Evolutionary conservation across 148 eudicot genomes (phyloP).

Genomic region (Agrostemma githago): DNA sequence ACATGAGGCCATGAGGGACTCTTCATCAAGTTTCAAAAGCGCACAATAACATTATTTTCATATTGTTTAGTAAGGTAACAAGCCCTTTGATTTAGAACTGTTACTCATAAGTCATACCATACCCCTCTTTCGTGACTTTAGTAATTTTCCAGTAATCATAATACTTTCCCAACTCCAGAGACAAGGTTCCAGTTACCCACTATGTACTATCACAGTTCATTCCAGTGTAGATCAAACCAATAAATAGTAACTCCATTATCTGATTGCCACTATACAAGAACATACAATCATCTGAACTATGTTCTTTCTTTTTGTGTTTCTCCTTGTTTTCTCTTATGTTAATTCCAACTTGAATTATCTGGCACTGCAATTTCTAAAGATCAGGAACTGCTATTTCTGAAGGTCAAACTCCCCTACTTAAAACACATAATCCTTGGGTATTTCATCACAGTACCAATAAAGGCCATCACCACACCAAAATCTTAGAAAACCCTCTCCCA

Average conservation of each 20-base stretch:
- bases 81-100: neutral
- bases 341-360: neutral
- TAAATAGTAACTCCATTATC: neutral
- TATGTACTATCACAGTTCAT: neutral
- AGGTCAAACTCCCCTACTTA: neutral
- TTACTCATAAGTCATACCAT: too few species aligned
- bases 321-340: neutral
- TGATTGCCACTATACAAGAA: neutral
- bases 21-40: neutral
- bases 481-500: too few species aligned
- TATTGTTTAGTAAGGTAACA: neutral
- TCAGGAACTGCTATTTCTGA: neutral
- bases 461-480: neutral
- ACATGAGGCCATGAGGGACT: neutral
- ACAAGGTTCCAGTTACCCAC: neutral
- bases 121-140: neutral
- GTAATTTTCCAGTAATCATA: neutral
- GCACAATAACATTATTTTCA: neutral
- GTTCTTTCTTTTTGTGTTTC: neutral
- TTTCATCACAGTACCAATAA: neutral
- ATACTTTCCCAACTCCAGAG: neutral
- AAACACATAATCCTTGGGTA: neutral
- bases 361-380: neutral
- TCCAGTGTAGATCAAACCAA: neutral
- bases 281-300: neutral